Evolutionary conservation across 768 basidiomycete genomes (phyloP).

Genomic region (Russula sp.): DNA sequence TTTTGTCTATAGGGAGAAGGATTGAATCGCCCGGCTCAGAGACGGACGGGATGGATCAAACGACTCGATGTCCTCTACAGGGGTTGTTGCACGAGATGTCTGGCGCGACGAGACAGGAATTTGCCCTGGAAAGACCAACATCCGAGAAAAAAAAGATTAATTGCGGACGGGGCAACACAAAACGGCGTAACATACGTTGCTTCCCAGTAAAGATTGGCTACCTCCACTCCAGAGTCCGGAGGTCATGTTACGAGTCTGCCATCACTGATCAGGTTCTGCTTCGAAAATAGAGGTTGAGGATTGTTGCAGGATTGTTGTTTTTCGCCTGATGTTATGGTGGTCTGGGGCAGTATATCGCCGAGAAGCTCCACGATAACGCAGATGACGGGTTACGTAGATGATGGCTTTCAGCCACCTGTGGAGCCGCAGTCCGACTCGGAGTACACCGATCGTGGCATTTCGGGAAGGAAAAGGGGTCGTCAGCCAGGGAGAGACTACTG

Average conservation of each 20-base stretch:
- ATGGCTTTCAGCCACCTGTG: not conserved
- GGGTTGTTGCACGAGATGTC: not conserved
- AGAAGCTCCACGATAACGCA: slow-evolving; percentile 8
- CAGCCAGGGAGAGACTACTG: too few relatives aligned
- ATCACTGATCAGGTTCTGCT: slow-evolving; percentile 3
- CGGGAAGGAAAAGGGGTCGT: too few relatives aligned
- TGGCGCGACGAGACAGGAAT: not conserved
- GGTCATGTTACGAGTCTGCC: slow-evolving; percentile 14
- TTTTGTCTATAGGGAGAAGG: slow-evolving; percentile 34
- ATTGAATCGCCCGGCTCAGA: slow-evolving; percentile 11
- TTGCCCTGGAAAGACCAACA: not conserved
- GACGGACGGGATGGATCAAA: slow-evolving; percentile 20
- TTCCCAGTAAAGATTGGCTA: slow-evolving; percentile 22
- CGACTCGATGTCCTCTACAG: not conserved
- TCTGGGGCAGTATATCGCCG: slow-evolving; percentile 1
- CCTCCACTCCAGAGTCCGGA: slow-evolving; percentile 4
- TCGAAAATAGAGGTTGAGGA: slow-evolving; percentile 9
- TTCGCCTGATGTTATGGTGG: not conserved
- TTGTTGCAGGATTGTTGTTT: not conserved
- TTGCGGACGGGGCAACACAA: not conserved
- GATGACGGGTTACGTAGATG: slow-evolving; percentile 20
- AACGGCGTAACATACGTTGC: slow-evolving; percentile 7
- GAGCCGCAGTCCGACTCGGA: too few relatives aligned
- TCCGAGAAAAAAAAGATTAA: not conserved
- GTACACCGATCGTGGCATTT: too few relatives aligned